Conservation (phyloP, 768 basidiomycete species). For the Rhodotorula paludigena region DNA sequence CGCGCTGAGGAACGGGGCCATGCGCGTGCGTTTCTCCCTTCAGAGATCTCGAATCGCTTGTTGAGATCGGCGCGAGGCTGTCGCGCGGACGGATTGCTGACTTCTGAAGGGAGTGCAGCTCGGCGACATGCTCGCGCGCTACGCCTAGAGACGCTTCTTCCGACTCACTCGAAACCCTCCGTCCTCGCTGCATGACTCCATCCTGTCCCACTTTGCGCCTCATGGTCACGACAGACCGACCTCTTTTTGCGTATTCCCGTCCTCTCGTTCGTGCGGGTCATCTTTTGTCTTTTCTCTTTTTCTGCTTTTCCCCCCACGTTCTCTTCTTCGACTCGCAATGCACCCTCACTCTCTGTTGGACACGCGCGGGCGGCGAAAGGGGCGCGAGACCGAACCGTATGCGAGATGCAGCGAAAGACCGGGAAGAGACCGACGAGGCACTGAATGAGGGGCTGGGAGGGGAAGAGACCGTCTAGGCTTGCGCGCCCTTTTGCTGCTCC, state of each 20-base stretch:
- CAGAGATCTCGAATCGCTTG: background rate
- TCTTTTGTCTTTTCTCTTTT: too few species aligned
- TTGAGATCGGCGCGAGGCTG: background rate
- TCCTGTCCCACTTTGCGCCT: background rate
- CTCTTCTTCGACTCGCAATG: too few species aligned
- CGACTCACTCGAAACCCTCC: background rate
- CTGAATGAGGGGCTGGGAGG: too few species aligned
- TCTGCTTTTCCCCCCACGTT: too few species aligned
- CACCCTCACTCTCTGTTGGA: too few species aligned
- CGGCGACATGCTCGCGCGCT: constrained; percentile 30
- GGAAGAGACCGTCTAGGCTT: background rate
- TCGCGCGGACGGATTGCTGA: background rate
- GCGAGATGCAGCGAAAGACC: too few species aligned
- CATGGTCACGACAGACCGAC: background rate
- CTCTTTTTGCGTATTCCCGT: too few species aligned
- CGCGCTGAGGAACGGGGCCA: constrained; percentile 67
- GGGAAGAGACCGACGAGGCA: too few species aligned
- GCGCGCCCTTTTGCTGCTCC: constrained; percentile 21
- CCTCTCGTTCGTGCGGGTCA: too few species aligned
- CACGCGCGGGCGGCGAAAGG: too few species aligned
- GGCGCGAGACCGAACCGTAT: too few species aligned
- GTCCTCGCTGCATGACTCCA: background rate
- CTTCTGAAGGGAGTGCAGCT: background rate
- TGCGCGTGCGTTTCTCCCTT: constrained; percentile 59
- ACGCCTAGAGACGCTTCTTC: constrained; percentile 7